A percentile compares a stretch with the other conserved stretches of the same genome.
Conservation (phyloP, 345 rosid genomes). For the Pugionium dolabratum region DNA sequence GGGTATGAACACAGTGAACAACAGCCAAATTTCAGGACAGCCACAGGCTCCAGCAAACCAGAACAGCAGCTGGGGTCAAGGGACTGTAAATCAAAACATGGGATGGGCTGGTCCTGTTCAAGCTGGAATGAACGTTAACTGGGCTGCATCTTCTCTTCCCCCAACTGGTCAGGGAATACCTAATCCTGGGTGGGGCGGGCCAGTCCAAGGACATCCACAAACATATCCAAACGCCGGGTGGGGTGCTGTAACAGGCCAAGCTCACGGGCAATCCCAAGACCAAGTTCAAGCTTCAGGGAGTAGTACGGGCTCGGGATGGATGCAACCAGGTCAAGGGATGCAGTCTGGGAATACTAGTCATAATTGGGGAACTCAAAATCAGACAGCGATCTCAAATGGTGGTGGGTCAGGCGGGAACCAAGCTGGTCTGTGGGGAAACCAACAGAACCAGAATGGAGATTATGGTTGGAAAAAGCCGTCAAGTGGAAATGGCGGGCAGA, state of each 20-base stretch:
- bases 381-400: conserved; percentile 33
- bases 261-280: conserved; percentile 37
- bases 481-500: conserved; percentile 38
- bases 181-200: conserved; percentile 54
- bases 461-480: conserved; percentile 51
- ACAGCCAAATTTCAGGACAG: conserved; percentile 42
- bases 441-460: conserved; percentile 59
- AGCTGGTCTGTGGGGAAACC: conserved; percentile 52
- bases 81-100: conserved; percentile 54
- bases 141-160: conserved; percentile 55
- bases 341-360: conserved; percentile 44
- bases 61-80: conserved; percentile 57
- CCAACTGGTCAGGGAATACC: conserved; percentile 49
- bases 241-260: conserved; percentile 46
- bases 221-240: conserved; percentile 57
- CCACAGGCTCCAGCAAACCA: conserved; percentile 51
- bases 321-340: conserved; percentile 54
- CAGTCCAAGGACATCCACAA: conserved; percentile 57
- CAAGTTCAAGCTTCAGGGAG: conserved; percentile 41
- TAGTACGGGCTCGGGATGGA: conserved; percentile 48
- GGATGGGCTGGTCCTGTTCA: conserved; percentile 69
- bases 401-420: conserved; percentile 56
- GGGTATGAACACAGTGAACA: conserved; percentile 51
- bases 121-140: conserved; percentile 50
- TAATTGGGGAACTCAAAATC: conserved; percentile 49